These are phyloP conservation scores for Pseudozyma thailandica DNA, from an alignment of 1,284 basidiomycete genomes.

Conservation along the genomic window DNA sequence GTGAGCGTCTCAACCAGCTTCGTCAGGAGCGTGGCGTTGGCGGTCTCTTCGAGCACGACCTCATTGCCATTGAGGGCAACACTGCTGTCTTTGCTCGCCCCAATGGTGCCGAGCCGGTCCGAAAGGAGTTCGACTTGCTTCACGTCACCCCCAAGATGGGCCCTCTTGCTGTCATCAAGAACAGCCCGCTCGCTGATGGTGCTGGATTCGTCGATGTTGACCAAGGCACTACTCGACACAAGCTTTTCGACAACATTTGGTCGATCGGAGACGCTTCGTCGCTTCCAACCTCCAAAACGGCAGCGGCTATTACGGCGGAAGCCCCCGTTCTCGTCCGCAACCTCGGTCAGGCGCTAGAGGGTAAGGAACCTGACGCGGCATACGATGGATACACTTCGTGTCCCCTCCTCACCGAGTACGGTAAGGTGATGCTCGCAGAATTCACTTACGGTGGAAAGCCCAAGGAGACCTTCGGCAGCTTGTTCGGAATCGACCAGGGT, in stretches of 20 bases:
- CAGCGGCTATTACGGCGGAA: conserved; percentile 90
- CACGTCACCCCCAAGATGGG: conserved; percentile 93
- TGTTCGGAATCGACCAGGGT: conserved; percentile 60
- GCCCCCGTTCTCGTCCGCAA: conserved; percentile 93
- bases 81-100: conserved; percentile 78
- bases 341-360: conserved; percentile 69
- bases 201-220: conserved; percentile 78
- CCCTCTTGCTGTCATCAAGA: conserved; percentile 83
- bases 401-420: conserved; percentile 77
- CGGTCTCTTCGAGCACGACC: conserved; percentile 84
- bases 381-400: conserved; percentile 68
- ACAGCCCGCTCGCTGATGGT: conserved; percentile 72
- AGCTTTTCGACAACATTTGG: conserved; percentile 84
- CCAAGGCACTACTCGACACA: conserved; percentile 81
- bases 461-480: conserved; percentile 75
- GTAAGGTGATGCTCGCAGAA: conserved; percentile 88
- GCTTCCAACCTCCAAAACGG: conserved; percentile 93
- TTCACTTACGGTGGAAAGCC: conserved; percentile 83
- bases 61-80: conserved; percentile 76
- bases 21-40: conserved; percentile 82
- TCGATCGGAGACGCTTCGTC: conserved; percentile 89
- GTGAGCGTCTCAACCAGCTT: conserved; percentile 82
- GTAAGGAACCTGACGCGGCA: conserved; percentile 44
- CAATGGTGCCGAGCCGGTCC: conserved; percentile 69
- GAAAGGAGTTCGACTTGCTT: conserved; percentile 81